Percentiles rank a stretch among this genome's conserved stretches.
Conservation (phyloP, 768 basidiomycete species). For the Peribolospora baueri region DNA sequence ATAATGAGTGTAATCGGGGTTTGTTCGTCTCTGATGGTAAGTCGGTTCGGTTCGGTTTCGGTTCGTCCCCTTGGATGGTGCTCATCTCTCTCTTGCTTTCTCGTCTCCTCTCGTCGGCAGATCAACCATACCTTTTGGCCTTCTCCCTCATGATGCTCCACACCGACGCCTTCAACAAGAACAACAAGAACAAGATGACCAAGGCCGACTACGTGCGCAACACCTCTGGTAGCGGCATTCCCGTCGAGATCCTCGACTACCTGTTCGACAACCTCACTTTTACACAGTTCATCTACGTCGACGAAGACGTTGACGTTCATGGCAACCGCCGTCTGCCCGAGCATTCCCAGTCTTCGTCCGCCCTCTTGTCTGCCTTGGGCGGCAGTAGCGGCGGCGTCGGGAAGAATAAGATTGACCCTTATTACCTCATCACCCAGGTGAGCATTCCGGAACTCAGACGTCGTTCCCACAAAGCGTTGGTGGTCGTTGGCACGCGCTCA, state of each 20-base stretch:
- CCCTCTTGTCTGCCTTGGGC: neutral
- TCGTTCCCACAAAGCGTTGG: too few species aligned
- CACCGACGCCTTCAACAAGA: slow-evolving; percentile 93
- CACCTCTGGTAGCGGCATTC: slow-evolving; percentile 59
- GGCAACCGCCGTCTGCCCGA: slow-evolving; percentile 20
- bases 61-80: neutral
- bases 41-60: slow-evolving; percentile 7
- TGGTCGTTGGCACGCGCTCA: too few species aligned
- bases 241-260: slow-evolving; percentile 68
- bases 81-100: neutral
- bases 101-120: slow-evolving; percentile 22
- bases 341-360: slow-evolving; percentile 1
- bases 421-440: slow-evolving; percentile 66
- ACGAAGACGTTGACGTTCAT: slow-evolving; percentile 40
- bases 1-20: slow-evolving; percentile 54
- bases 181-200: slow-evolving; percentile 92
- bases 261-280: slow-evolving; percentile 93
- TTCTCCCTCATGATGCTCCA: slow-evolving; percentile 94
- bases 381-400: slow-evolving; percentile 28
- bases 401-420: slow-evolving; percentile 59
- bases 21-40: slow-evolving; percentile 55
- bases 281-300: slow-evolving; percentile 88
- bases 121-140: slow-evolving; percentile 82
- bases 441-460: slow-evolving; percentile 10
- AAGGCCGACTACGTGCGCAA: slow-evolving; percentile 86